phyloP scores from a whole-genome alignment of 2,329 filamentous ascomycete genomes.

The Fonsecaea pugnacius region DNA sequence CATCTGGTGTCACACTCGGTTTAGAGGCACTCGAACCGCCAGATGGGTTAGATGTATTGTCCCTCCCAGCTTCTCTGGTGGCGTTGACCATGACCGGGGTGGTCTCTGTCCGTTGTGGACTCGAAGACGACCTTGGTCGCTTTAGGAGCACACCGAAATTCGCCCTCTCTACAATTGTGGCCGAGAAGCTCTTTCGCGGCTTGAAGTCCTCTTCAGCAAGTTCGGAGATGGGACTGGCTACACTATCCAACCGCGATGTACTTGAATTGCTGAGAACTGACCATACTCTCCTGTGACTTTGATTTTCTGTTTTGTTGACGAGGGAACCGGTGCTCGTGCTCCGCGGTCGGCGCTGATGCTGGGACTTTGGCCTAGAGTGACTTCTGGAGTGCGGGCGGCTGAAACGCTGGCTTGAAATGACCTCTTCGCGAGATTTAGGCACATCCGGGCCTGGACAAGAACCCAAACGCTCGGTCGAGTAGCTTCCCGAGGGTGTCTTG shows the following conservation, averaged over 20 bases:
- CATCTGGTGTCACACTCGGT: not conserved
- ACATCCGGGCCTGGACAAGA: slow-evolving; percentile 30
- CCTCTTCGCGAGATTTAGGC: slow-evolving; percentile 25
- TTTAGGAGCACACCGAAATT: slow-evolving; percentile 10
- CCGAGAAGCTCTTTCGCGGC: slow-evolving; percentile 26
- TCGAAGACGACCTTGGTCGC: slow-evolving; percentile 21
- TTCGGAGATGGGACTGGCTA: slow-evolving; percentile 10
- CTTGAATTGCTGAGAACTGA: slow-evolving; percentile 5
- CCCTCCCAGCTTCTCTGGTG: too few species aligned
- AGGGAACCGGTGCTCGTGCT: slow-evolving; percentile 7
- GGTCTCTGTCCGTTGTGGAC: not conserved
- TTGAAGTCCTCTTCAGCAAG: slow-evolving; percentile 11
- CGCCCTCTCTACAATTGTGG: slow-evolving; percentile 12
- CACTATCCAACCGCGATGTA: not conserved
- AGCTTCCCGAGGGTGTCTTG: slow-evolving; percentile 15
- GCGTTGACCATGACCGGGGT: not conserved
- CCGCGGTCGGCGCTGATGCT: slow-evolving; percentile 5
- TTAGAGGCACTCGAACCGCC: not conserved
- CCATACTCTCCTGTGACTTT: slow-evolving; percentile 13
- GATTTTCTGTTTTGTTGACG: not conserved
- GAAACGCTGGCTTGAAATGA: slow-evolving; percentile 7
- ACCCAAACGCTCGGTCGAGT: slow-evolving; percentile 22
- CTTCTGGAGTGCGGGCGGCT: slow-evolving; percentile 2
- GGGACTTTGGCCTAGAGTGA: slow-evolving; percentile 7
- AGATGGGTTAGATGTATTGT: not conserved